These are phyloP conservation scores for Picea glauca DNA, from an alignment of 75 land plant genomes.

Conservation along the genomic window DNA sequence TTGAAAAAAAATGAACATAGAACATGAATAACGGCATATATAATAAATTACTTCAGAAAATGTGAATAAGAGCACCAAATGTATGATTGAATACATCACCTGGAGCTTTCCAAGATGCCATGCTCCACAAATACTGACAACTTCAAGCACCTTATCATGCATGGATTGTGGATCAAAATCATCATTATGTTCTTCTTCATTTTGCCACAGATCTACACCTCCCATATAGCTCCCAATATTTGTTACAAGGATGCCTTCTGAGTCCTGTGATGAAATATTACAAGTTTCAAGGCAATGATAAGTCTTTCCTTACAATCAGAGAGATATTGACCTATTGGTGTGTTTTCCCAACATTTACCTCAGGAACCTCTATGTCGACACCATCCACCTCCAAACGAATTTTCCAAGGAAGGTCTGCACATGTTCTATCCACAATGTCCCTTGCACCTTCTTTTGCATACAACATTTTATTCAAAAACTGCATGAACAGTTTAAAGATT, in stretches of 20 bases:
- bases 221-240: slow-evolving; percentile 96
- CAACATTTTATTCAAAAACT: slow-evolving; percentile 92
- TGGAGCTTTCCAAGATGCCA: slow-evolving; percentile 93
- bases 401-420: slow-evolving; percentile 85
- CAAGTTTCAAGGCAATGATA: background rate
- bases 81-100: slow-evolving; percentile 25
- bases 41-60: background rate
- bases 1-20: too few relatives aligned
- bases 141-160: slow-evolving; percentile 83
- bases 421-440: slow-evolving; percentile 85
- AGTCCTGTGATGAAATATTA: slow-evolving; percentile 46
- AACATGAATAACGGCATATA: background rate
- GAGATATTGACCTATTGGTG: background rate
- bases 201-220: slow-evolving; percentile 91
- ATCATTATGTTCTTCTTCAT: slow-evolving; percentile 78
- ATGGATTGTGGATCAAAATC: slow-evolving; percentile 70
- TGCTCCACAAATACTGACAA: slow-evolving; percentile 72
- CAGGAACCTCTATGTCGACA: slow-evolving; percentile 73
- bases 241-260: slow-evolving; percentile 68
- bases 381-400: slow-evolving; percentile 84
- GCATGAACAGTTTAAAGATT: background rate
- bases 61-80: background rate
- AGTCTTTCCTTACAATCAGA: background rate
- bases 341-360: slow-evolving; percentile 49
- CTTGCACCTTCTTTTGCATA: slow-evolving; percentile 97